A percentile compares a stretch with the other conserved stretches of the same genome.
Conservation (phyloP, 805 yeast species). For the Sugiyamaella americana region DNA sequence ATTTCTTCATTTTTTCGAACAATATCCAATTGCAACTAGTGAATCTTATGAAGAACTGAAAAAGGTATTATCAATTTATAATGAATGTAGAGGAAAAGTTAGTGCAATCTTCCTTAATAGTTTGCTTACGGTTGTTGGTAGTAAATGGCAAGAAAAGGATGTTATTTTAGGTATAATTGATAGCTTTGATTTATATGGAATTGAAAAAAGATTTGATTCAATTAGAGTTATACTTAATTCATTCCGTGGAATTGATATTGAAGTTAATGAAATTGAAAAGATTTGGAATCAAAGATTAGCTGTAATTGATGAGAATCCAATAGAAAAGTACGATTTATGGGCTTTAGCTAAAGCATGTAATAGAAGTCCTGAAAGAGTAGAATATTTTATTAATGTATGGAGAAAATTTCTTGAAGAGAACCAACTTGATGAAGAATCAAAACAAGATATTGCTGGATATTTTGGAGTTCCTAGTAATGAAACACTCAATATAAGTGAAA, state of each 20-base stretch:
- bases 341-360: constrained; percentile 22
- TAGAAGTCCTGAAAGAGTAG: constrained; percentile 5
- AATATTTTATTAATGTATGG: constrained; percentile 11
- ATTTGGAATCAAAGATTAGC: constrained; percentile 42
- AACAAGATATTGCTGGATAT: not conserved
- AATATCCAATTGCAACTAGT: constrained; percentile 43
- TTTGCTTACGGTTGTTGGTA: constrained; percentile 50
- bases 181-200: constrained; percentile 51
- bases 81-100: constrained; percentile 54
- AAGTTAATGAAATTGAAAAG: constrained; percentile 47
- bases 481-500: not conserved
- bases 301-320: constrained; percentile 4
- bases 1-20: constrained; percentile 59
- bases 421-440: not conserved
- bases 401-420: not conserved
- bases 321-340: constrained; percentile 19
- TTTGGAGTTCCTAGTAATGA: constrained; percentile 1
- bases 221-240: constrained; percentile 69
- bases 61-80: constrained; percentile 50
- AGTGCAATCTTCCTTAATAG: constrained; percentile 77
- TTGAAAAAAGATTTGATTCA: constrained; percentile 61
- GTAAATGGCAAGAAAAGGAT: constrained; percentile 58
- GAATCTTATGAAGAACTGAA: constrained; percentile 55
- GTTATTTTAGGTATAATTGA: constrained; percentile 58
- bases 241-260: constrained; percentile 55